Conservation (phyloP, 2,329 filamentous ascomycete genomes). For the Aureobasidium sp. region DNA sequence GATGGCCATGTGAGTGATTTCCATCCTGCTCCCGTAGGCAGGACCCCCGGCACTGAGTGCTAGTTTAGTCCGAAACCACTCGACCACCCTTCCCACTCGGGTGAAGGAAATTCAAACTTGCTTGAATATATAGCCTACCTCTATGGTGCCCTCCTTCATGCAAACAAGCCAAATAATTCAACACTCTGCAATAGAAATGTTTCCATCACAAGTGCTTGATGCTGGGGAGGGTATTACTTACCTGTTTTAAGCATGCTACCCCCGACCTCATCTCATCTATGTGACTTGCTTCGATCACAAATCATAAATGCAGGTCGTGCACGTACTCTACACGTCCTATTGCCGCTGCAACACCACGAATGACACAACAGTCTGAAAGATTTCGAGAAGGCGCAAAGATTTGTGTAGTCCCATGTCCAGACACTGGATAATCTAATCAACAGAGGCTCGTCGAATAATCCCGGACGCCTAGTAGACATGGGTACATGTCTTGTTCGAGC, state of each 20-base stretch:
- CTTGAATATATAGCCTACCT: not conserved
- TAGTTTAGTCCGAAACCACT: not conserved
- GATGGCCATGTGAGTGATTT: not conserved
- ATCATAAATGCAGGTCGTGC: not conserved
- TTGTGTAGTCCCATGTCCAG: not conserved
- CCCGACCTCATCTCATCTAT: not conserved
- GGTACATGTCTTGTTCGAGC: not conserved
- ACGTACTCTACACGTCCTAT: no score
- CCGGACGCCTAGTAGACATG: not conserved
- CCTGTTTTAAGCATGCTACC: no score
- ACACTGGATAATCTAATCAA: not conserved
- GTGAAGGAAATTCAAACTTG: not conserved
- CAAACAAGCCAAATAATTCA: not conserved
- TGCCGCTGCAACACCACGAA: not conserved
- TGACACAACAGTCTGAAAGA: not conserved
- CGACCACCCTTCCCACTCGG: not conserved
- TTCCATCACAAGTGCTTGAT: not conserved
- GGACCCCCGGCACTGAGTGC: not conserved
- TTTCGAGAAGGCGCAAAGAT: not conserved
- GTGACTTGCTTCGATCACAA: not conserved
- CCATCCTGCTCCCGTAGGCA: not conserved
- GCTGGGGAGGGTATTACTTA: not conserved
- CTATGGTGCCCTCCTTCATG: not conserved
- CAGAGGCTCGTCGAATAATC: no score
- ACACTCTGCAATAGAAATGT: not conserved